Conservation (phyloP, 108 stramenopile species). For the Skeletonema costatum region DNA sequence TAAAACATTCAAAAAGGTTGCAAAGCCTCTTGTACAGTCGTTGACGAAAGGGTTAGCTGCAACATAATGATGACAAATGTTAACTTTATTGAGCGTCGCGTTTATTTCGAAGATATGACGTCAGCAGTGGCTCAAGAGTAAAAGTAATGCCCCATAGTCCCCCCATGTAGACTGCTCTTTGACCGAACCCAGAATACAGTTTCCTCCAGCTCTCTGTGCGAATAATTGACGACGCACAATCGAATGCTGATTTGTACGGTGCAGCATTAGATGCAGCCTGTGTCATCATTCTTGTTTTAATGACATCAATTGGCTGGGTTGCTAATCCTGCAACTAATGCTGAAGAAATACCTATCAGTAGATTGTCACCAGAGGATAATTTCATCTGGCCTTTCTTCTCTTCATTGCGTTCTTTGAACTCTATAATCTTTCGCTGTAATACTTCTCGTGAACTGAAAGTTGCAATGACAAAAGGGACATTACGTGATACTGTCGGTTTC, state of each 20-base stretch:
- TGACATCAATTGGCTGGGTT: conserved; percentile 71
- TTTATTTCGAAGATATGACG: conserved; percentile 2
- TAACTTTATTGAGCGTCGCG: not conserved
- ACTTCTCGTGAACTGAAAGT: conserved; percentile 61
- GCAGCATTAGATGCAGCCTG: conserved; percentile 62
- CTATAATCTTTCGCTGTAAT: conserved; percentile 19
- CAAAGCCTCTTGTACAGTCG: conserved; percentile 53
- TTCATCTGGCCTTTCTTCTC: not conserved
- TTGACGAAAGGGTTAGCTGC: conserved; percentile 30
- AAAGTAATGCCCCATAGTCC: conserved; percentile 72
- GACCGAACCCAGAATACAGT: conserved; percentile 66
- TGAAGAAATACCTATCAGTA: conserved; percentile 53
- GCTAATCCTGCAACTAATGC: conserved; percentile 52
- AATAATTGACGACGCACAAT: conserved; percentile 61
- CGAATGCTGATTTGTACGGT: conserved; percentile 59
- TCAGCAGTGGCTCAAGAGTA: conserved; percentile 38
- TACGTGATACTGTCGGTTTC: conserved; percentile 66
- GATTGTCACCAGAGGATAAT: conserved; percentile 38
- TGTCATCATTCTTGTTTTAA: conserved; percentile 84
- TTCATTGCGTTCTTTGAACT: conserved; percentile 12
- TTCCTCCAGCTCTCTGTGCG: conserved; percentile 54
- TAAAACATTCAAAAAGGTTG: conserved; percentile 61
- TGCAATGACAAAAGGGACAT: conserved; percentile 71
- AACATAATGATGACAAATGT: not conserved
- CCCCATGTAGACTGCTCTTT: conserved; percentile 63